Base-by-base conservation (phyloP, 345 rosid species). In the Mangifera indica region DNA sequence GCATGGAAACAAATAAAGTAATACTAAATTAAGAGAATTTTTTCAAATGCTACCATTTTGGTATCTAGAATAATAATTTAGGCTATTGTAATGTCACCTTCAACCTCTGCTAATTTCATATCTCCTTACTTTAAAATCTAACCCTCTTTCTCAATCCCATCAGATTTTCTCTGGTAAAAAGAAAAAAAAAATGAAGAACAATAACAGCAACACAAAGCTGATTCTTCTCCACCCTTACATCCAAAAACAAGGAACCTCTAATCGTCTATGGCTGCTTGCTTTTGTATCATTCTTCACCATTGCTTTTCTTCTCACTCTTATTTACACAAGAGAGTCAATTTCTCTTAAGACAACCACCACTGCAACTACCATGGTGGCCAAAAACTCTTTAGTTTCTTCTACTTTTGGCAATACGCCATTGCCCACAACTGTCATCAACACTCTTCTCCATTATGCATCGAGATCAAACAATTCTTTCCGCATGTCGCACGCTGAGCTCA, bases 141-240 rank as follows among this genome's bases (percentile, higher is more conserved):
- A 71, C 77, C 67, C 74, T 62, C 78, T 67, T 76, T 52, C 84
- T 62, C 76, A 55, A 65, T 69, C 68, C 61, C 34, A 65, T 78
- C 82, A 77, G 42, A 37, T 5, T 37, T 37, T 37, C 42, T 37
- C 42, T 37, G 42, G 42, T 0, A 37, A 37, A n/a, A n/a, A n/a
- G n/a, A n/a, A n/a, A n/a, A n/a, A n/a, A 63, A 79, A 48, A 51
- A 93, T 87, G 96, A 94, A 89, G 89, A 89, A 80, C 79, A 79
- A 67, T 80, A 87, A 78, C 63, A 81, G 76, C 83, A 94, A 90
- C 85, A 90, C 98, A 1, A 94, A 90, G 84, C 93, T 94, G 40
- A 94, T 94, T 75, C 97, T 94, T 60, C 86, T 94, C 54, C 98
- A 92, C 54, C 98, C 98, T 2, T 92, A 94, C 63, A 86, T 90